phyloP scores from a whole-genome alignment of 2,329 filamentous ascomycete genomes.

The Penicillium sp. region DNA sequence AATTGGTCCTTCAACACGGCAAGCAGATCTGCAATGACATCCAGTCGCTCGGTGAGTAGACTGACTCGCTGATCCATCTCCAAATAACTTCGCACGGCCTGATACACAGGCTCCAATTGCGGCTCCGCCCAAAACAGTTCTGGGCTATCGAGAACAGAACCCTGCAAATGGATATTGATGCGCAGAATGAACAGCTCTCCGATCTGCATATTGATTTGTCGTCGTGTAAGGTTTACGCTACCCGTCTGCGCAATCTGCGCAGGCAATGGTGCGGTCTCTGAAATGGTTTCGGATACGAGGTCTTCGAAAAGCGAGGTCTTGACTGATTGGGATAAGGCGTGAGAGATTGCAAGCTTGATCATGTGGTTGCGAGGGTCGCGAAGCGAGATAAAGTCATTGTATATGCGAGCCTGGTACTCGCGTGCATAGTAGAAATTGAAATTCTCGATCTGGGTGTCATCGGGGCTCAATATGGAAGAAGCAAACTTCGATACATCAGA shows the following conservation, averaged over 20 bases:
- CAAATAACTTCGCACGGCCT: slow-evolving; percentile 88
- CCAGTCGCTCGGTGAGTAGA: slow-evolving; percentile 79
- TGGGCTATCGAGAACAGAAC: slow-evolving; percentile 90
- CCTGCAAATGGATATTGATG: slow-evolving; percentile 97
- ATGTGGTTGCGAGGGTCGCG: slow-evolving; percentile 95
- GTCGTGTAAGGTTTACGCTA: slow-evolving; percentile 79
- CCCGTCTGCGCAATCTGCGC: slow-evolving; percentile 88
- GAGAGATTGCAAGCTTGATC: slow-evolving; percentile 94
- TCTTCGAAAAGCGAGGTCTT: slow-evolving; percentile 98
- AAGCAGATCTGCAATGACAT: slow-evolving; percentile 88
- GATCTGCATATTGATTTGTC: slow-evolving; percentile 98
- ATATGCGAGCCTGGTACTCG: slow-evolving; percentile 96
- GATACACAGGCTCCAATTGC: slow-evolving; percentile 91
- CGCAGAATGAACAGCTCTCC: slow-evolving; percentile 95
- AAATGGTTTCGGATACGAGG: slow-evolving; percentile 86
- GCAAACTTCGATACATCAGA: slow-evolving; percentile 95
- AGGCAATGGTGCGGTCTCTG: slow-evolving; percentile 87
- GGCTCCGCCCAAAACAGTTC: slow-evolving; percentile 99
- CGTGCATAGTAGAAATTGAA: slow-evolving; percentile 99
- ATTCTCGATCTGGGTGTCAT: slow-evolving; percentile 90
- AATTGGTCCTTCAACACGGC: slow-evolving; percentile 93
- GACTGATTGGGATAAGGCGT: slow-evolving; percentile 90
- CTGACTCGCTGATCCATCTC: slow-evolving; percentile 97
- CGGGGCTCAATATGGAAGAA: slow-evolving; percentile 76
- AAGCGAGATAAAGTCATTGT: slow-evolving; percentile 97